Conservation (phyloP, 2,329 filamentous ascomycete species). For the Botrytis elliptica region DNA sequence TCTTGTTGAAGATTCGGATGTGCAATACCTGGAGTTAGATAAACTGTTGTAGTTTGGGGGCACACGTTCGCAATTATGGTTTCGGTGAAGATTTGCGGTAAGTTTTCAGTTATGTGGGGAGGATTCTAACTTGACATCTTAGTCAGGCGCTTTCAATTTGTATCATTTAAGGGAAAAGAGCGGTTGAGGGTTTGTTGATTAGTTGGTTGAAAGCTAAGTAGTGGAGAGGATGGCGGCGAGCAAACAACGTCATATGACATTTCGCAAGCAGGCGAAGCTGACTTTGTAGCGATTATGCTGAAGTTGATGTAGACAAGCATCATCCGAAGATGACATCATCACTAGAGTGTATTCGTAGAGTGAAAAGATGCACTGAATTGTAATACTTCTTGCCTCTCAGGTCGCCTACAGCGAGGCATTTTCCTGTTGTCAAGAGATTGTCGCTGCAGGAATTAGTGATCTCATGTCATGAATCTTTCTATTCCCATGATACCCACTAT, state of each 20-base stretch:
- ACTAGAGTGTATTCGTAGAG: not conserved
- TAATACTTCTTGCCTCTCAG: not conserved
- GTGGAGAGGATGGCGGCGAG: not conserved
- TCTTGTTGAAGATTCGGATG: slow-evolving; percentile 3
- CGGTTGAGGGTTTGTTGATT: no score
- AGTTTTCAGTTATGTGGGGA: not conserved
- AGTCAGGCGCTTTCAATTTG: not conserved
- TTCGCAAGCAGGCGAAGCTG: not conserved
- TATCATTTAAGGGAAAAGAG: not conserved
- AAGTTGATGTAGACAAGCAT: not conserved
- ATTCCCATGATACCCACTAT: not conserved
- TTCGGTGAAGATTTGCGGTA: not conserved
- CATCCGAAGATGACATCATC: not conserved
- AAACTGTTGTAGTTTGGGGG: not conserved
- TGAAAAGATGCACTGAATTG: slow-evolving; percentile 1
- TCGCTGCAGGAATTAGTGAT: slow-evolving; percentile 11
- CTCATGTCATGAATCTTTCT: not conserved
- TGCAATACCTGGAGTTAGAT: not conserved
- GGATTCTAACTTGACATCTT: not conserved
- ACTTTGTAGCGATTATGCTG: not conserved
- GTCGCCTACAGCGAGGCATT: slow-evolving; percentile 2
- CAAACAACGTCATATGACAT: not conserved
- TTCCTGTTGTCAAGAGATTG: not conserved
- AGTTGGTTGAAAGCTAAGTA: not conserved
- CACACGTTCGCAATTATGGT: not conserved